Base-by-base conservation (phyloP, 306 rosid genomes). In the Citrullus amarus region DNA sequence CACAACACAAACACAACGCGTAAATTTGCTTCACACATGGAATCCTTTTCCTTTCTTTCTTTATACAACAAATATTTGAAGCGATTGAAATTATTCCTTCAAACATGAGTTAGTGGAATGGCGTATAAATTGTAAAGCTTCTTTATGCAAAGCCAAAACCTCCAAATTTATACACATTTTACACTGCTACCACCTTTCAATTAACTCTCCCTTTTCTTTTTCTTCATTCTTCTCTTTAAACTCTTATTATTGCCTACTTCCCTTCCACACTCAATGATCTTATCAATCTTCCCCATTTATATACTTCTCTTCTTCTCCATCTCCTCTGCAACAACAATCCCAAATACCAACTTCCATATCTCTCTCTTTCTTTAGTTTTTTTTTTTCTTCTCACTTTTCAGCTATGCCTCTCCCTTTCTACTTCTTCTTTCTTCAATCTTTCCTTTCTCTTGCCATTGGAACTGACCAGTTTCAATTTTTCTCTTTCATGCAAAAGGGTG, bases 41-140 rank as follows among this genome's bases (percentile, higher is more conserved):
- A 74, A 30, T 53, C 60, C 8, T 15, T 53, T 53, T 53, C 16
- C 0, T n/a, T 43, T 43, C 9, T 48, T 48, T 48, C 16, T 69
- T 6, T 10, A 69, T 28, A 44, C 0, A 46, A 38, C 73, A 41
- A 50, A 55, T 72, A 12, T 30, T 72, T 53, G 61, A 73, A 50
- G 44, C 14, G 77, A 72, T 72, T 15, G 28, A 73, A 51, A 74
- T 53, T 74, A 53, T 74, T 74, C 78, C 4, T 53, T 9, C 5
- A 68, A 72, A 61, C 84, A 79, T 34, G 74, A 51, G 55, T 67
- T 80, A 80, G 92, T 91, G 91, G 96, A 88, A 97, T 84, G 83
- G 86, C 50, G 77, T 72, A 71, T 71, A 90, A 89, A 86, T 85
- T 85, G 15, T 78, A 90, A 91, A 91, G 97, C 54, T 62, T 83